Evolutionary conservation across 768 basidiomycete species (phyloP).

Genomic region (Cyclocybe cylindracea): DNA sequence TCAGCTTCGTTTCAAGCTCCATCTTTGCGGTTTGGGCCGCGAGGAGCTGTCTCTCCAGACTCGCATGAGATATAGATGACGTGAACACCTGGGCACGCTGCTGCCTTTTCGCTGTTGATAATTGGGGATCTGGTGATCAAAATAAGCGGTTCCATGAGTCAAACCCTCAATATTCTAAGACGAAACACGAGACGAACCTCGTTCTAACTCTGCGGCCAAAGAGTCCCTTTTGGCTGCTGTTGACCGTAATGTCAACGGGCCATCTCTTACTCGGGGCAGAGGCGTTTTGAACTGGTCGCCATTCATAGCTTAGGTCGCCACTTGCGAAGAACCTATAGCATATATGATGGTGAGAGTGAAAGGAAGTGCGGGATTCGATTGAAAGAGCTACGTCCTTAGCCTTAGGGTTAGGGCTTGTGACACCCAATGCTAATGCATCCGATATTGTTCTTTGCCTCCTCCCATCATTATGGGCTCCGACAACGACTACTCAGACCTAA

Average conservation of each 20-base stretch:
- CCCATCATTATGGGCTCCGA: constrained; percentile 14
- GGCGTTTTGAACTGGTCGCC: constrained; percentile 24
- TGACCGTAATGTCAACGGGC: constrained; percentile 23
- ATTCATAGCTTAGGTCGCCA: constrained; percentile 10
- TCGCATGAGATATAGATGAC: constrained; percentile 59
- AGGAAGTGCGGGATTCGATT: neutral
- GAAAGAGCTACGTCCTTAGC: no score
- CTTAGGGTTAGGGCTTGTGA: constrained; percentile 3
- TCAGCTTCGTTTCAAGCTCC: constrained; percentile 67
- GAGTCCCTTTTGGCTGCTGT: constrained; percentile 61
- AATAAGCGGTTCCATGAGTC: neutral
- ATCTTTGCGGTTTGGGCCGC: constrained; percentile 60
- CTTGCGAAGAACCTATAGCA: no score
- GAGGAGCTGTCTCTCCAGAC: constrained; percentile 68
- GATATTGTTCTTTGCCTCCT: neutral
- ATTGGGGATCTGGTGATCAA: constrained; percentile 53
- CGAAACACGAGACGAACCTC: constrained; percentile 39
- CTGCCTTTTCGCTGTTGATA: constrained; percentile 66
- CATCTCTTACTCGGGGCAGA: constrained; percentile 13
- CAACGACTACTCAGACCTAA: constrained; percentile 35
- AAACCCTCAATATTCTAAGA: neutral
- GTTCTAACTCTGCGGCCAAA: constrained; percentile 65
- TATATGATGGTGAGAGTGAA: no score
- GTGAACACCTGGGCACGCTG: constrained; percentile 66
- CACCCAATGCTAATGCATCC: neutral